phyloP scores from a whole-genome alignment of 768 basidiomycete species.

The Boletus rubroflammeus region DNA sequence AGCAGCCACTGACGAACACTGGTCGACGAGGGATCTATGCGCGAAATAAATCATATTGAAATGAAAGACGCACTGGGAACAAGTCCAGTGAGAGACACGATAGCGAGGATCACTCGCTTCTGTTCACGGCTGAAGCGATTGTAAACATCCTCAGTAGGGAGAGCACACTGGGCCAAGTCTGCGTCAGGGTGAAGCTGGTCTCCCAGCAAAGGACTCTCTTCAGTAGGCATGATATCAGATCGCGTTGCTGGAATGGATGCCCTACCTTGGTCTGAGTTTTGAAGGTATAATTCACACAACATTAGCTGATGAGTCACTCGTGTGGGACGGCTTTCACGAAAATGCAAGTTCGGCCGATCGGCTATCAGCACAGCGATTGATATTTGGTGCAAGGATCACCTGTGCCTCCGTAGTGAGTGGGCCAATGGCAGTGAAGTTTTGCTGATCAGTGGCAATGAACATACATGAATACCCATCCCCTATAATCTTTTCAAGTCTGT shows the following conservation, averaged over 20 bases:
- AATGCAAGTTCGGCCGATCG: not conserved
- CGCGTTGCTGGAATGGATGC: not conserved
- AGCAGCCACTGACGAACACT: slow-evolving; percentile 70
- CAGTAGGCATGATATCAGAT: slow-evolving; percentile 19
- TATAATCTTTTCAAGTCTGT: too few relatives aligned
- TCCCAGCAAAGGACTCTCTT: slow-evolving; percentile 28
- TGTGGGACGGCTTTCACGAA: not conserved
- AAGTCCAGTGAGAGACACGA: slow-evolving; percentile 60
- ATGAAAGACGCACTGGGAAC: slow-evolving; percentile 49
- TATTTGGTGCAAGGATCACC: not conserved
- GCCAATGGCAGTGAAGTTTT: not conserved
- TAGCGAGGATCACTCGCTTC: slow-evolving; percentile 53
- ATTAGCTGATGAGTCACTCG: not conserved
- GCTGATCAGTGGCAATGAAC: too few relatives aligned
- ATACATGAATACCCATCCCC: too few relatives aligned
- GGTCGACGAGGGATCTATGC: not conserved
- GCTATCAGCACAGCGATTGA: not conserved
- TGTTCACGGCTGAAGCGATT: slow-evolving; percentile 49
- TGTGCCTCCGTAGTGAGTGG: not conserved
- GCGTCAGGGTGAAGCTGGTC: not conserved
- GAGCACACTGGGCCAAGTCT: not conserved
- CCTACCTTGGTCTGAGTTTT: not conserved
- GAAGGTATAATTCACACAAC: not conserved
- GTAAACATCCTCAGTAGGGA: slow-evolving; percentile 41
- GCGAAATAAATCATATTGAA: not conserved